phyloP scores from a whole-genome alignment of 2,329 filamentous ascomycete genomes.

The Paecilomyces niveus region DNA sequence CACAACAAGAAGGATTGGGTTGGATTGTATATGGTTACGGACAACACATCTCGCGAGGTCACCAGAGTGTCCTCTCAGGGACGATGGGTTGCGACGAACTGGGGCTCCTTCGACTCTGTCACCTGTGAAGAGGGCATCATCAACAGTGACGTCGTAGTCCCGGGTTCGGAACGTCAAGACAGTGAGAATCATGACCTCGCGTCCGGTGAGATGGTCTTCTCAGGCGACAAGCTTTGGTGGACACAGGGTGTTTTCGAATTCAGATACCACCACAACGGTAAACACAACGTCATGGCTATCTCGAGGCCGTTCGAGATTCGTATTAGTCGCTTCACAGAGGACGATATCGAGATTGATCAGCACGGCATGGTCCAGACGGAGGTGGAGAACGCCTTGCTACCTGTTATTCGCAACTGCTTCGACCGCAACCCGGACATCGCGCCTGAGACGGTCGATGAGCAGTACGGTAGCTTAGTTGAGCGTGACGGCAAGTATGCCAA shows the following conservation, averaged over 20 bases:
- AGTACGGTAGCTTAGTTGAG: slow-evolving; percentile 79
- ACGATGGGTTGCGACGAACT: slow-evolving; percentile 78
- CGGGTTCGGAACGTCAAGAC: slow-evolving; percentile 36
- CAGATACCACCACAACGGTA: slow-evolving; percentile 89
- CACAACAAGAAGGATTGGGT: slow-evolving; percentile 94
- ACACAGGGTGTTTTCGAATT: slow-evolving; percentile 94
- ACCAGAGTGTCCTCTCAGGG: slow-evolving; percentile 81
- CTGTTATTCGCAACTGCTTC: slow-evolving; percentile 83
- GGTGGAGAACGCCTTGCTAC: slow-evolving; percentile 70
- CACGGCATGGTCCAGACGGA: slow-evolving; percentile 58
- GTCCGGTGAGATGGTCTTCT: slow-evolving; percentile 76
- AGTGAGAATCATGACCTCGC: slow-evolving; percentile 53
- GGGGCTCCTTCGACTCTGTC: slow-evolving; percentile 66
- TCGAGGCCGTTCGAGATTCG: slow-evolving; percentile 89
- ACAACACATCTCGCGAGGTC: slow-evolving; percentile 78
- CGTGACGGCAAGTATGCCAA: slow-evolving; percentile 82
- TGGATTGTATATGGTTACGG: slow-evolving; percentile 89
- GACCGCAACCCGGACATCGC: slow-evolving; percentile 89
- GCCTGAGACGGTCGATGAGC: slow-evolving; percentile 68
- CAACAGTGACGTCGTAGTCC: slow-evolving; percentile 56
- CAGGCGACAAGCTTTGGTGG: slow-evolving; percentile 95
- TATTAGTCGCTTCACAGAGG: slow-evolving; percentile 73
- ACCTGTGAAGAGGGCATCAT: slow-evolving; percentile 72
- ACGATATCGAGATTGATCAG: slow-evolving; percentile 54
- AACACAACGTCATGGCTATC: slow-evolving; percentile 88